phyloP scores from a whole-genome alignment of 495 filamentous ascomycete genomes.

The Oidiodendron maius region DNA sequence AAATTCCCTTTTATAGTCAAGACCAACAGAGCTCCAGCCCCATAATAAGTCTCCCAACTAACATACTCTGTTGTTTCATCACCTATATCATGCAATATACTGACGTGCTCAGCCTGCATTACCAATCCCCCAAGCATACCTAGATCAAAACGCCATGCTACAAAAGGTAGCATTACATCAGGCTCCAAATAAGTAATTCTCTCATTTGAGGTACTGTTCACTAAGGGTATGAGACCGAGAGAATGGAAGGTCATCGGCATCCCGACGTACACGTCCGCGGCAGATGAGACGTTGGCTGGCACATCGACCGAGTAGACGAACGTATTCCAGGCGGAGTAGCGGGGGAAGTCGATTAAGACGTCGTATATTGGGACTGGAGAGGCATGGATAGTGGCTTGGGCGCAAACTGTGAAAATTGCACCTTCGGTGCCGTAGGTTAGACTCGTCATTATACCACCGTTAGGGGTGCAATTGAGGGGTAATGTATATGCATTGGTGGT shows the following conservation, averaged over 20 bases:
- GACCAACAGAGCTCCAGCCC: slow-evolving; percentile 10
- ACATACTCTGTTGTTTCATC: slow-evolving; percentile 19
- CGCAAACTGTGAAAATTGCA: slow-evolving; percentile 25
- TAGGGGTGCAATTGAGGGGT: neutral
- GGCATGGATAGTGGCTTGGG: slow-evolving; percentile 18
- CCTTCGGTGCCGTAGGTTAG: slow-evolving; percentile 24
- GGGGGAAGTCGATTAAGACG: slow-evolving; percentile 22
- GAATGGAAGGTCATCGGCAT: slow-evolving; percentile 25
- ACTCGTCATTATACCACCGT: slow-evolving; percentile 16
- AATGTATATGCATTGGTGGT: neutral
- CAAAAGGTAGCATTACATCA: neutral
- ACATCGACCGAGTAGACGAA: slow-evolving; percentile 22
- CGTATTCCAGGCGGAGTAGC: slow-evolving; percentile 22
- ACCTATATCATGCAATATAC: slow-evolving; percentile 13
- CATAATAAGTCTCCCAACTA: slow-evolving; percentile 28
- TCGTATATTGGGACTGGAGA: slow-evolving; percentile 8
- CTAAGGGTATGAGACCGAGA: slow-evolving; percentile 14
- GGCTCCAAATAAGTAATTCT: slow-evolving; percentile 18
- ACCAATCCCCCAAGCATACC: slow-evolving; percentile 22
- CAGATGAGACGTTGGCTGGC: slow-evolving; percentile 22
- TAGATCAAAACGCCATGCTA: slow-evolving; percentile 8
- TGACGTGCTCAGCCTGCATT: slow-evolving; percentile 5
- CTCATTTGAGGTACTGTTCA: slow-evolving; percentile 26
- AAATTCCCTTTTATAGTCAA: slow-evolving; percentile 15
- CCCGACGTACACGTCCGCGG: slow-evolving; percentile 17